These are phyloP conservation scores for Globisporangium splendens DNA, from an alignment of 352 stramenopile species.

Conservation along the genomic window DNA sequence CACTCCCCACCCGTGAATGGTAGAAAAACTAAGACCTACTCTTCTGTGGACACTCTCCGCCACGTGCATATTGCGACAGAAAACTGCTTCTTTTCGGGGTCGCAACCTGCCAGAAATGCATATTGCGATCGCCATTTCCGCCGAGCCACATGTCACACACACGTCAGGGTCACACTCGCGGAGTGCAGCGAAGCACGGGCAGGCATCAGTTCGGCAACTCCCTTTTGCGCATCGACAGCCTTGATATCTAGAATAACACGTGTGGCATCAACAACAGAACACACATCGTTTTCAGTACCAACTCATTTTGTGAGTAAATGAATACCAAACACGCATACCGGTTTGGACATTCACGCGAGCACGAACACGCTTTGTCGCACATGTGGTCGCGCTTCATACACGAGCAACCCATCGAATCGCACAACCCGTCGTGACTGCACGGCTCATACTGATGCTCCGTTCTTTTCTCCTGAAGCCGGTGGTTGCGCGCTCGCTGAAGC, in stretches of 20 bases:
- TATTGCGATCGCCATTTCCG: conserved; percentile 5
- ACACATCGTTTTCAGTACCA: too few species aligned
- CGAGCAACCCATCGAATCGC: conserved; percentile 35
- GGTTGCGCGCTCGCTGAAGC: too few species aligned
- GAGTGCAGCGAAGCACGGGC: conserved; percentile 40
- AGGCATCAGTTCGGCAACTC: conserved; percentile 50
- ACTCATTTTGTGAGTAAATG: too few species aligned
- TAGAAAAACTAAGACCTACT: conserved; percentile 61
- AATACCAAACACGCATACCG: too few species aligned
- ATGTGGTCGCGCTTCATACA: conserved; percentile 49
- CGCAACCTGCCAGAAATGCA: neutral
- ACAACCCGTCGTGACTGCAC: conserved; percentile 56
- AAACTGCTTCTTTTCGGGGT: conserved; percentile 18
- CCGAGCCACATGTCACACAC: conserved; percentile 68
- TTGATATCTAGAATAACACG: conserved; percentile 27
- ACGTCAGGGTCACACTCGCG: conserved; percentile 74
- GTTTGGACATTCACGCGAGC: conserved; percentile 60
- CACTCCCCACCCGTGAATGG: conserved; percentile 65
- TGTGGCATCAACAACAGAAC: too few species aligned
- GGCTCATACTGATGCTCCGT: conserved; percentile 54
- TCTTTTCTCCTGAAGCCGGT: conserved; percentile 24
- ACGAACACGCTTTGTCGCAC: conserved; percentile 63
- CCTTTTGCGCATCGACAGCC: conserved; percentile 57
- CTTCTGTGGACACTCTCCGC: conserved; percentile 53
- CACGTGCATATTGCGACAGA: conserved; percentile 66